Conservation (phyloP, 2,329 filamentous ascomycete species). For the Arachnomyces sp. region DNA sequence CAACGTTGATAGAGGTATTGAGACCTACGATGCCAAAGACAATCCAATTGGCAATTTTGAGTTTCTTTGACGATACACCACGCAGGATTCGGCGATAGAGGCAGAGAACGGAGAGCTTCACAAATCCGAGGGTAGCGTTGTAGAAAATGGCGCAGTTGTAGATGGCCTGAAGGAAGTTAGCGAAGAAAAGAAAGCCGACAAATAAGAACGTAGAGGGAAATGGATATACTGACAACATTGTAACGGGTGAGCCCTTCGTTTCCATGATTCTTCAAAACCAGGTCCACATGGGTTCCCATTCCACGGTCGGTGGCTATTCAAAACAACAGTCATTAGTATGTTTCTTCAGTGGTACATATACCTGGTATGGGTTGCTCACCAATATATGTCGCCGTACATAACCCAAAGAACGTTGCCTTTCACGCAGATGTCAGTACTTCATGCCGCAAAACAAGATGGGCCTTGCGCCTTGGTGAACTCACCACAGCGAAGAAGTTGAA, state of each 20-base stretch:
- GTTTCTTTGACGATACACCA: background rate
- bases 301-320: slow-evolving; percentile 3
- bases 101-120: slow-evolving; percentile 2
- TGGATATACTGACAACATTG: background rate
- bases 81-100: slow-evolving; percentile 2
- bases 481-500: slow-evolving; percentile 2
- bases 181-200: no score
- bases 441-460: no score
- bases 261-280: slow-evolving; percentile 1
- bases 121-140: slow-evolving; percentile 2
- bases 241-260: background rate
- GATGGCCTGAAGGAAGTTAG: slow-evolving; percentile 1
- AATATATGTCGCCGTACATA: background rate
- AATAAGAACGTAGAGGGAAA: background rate
- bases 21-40: background rate
- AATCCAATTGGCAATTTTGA: slow-evolving; percentile 2
- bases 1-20: slow-evolving; percentile 1
- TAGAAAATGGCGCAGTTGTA: slow-evolving; percentile 2
- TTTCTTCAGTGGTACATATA: no score
- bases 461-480: background rate
- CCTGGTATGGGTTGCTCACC: no score
- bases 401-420: slow-evolving; percentile 1
- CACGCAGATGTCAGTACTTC: background rate
- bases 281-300: slow-evolving; percentile 1
- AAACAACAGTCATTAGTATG: no score